Evolutionary conservation across 2,329 filamentous ascomycete genomes (phyloP), one percentile per base, ranked within the genome.

Genomic region (Exophiala dermatitidis): DNA sequence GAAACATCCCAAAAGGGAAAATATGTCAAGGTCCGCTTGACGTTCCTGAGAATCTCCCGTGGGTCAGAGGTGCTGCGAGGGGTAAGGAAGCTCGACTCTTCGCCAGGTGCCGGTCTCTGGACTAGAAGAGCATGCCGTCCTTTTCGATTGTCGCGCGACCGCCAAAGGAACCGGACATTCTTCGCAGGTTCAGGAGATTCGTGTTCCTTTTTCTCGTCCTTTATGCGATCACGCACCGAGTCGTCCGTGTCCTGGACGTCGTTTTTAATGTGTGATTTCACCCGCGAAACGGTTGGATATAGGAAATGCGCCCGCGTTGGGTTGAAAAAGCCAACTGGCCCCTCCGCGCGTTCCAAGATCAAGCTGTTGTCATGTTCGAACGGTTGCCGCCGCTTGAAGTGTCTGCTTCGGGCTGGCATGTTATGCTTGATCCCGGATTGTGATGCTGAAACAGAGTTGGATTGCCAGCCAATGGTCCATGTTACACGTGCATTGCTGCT

Each of bases 1-100:
- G 77, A 80, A 7, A 82, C 68, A 56, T 82, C 78, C 76, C 77
- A 82, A 46, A 77, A 66, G 0, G 79, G 79, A 49, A 69, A 80
- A 44, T 64, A 66, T 4, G 71, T 77, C 51, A 73, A 64, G 76
- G 80, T 81, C 12, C 71, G 69, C 48, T 65, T 57, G 34, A 81
- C 69, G 2, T 68, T 72, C 19, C 60, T 62, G 1, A 63, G 50
- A 4, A 74, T 63, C 3, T 66, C 65, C 29, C 59, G 56, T 2
- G 62, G 50, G 2, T 65, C 66, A 5, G 64, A 64, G 3, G 70
- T 75, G 3, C 63, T 57, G 8, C 53, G 62, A 2, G 71, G 74
- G 1, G 64, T 58, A 3, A 63, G 45, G 41, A 65, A 65, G 55
- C 5, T 64, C 58, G 36, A 32, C 52, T 37, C 41, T 47, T 65